Conservation (phyloP, 768 basidiomycete species). For the Pholiota conissans region DNA sequence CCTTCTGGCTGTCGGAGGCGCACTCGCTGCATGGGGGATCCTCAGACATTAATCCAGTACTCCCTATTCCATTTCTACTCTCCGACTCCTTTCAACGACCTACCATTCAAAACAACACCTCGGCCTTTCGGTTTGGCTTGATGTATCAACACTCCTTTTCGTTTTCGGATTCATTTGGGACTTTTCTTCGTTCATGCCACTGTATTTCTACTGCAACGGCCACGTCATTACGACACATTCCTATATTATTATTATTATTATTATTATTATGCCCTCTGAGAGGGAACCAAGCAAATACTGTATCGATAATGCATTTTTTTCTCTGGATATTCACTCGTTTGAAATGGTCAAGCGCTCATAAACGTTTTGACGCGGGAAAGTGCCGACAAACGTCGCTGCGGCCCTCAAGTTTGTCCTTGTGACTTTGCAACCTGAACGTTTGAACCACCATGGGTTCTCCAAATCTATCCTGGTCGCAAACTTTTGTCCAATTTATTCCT, state of each 20-base stretch:
- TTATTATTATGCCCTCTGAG: background rate
- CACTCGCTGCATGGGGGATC: slow-evolving; percentile 33
- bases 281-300: background rate
- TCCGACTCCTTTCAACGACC: no score
- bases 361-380: no score
- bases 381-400: no score
- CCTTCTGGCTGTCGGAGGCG: slow-evolving; percentile 33
- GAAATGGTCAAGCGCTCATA: no score
- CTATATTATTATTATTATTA: background rate
- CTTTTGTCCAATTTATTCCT: no score
- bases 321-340: no score
- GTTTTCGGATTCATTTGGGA: background rate
- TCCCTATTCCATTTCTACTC: background rate
- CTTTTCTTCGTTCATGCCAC: background rate
- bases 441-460: no score
- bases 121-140: background rate
- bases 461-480: no score
- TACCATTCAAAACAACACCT: background rate
- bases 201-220: background rate
- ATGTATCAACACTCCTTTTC: background rate
- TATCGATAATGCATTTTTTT: no score
- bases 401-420: no score
- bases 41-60: slow-evolving; percentile 7
- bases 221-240: background rate
- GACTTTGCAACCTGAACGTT: no score